Evolutionary conservation across 176 grass and related monocot genomes (phyloP).

Genomic region (Oryza meyeriana): DNA sequence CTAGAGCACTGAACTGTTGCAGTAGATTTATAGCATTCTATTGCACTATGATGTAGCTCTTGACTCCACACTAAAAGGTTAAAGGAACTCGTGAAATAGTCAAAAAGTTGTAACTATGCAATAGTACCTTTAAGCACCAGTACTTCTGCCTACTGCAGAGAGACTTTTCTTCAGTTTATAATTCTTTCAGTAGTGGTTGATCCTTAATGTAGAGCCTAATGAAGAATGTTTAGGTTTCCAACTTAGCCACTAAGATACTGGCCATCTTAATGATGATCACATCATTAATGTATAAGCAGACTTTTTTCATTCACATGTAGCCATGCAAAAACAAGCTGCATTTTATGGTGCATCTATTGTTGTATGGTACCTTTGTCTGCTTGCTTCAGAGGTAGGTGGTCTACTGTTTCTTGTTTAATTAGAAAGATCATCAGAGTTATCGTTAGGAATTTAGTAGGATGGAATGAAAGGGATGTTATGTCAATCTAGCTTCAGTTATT

Average conservation of each 20-base stretch:
- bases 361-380: background rate
- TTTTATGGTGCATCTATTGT: background rate
- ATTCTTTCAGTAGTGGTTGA: background rate
- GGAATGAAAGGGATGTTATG: slow-evolving; percentile 8
- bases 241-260: slow-evolving; percentile 8
- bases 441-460: background rate
- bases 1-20: background rate
- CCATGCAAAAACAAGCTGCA: background rate
- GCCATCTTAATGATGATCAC: background rate
- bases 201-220: background rate
- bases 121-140: background rate
- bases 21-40: background rate
- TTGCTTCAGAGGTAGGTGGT: background rate
- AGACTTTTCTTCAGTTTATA: background rate
- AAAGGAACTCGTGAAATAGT: background rate
- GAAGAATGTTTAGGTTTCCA: background rate
- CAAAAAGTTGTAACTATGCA: background rate
- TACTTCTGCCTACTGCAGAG: background rate
- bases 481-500: background rate
- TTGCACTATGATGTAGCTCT: background rate
- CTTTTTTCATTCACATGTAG: background rate
- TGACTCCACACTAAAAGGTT: background rate
- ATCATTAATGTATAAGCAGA: background rate
- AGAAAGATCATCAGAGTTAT: background rate
- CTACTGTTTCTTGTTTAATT: background rate